These are phyloP conservation scores for Xylariaceae sp. DNA, from an alignment of 2,329 filamentous ascomycete genomes.

Conservation along the genomic window DNA sequence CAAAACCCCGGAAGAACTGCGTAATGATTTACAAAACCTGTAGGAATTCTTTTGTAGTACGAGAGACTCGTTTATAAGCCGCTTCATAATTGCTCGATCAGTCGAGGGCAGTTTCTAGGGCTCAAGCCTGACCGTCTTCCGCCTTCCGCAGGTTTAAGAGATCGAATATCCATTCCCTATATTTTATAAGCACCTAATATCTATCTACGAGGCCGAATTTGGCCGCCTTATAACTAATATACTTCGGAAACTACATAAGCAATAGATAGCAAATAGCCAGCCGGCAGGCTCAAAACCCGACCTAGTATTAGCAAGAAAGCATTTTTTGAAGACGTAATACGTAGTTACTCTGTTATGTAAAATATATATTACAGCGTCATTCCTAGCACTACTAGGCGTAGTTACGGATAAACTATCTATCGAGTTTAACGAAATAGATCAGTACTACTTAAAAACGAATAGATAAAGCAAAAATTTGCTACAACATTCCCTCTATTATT, in stretches of 20 bases:
- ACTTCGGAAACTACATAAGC: not conserved
- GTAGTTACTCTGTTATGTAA: not conserved
- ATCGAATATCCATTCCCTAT: not conserved
- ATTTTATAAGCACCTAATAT: not conserved
- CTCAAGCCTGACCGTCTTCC: not conserved
- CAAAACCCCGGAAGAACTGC: not conserved
- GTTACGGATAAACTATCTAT: not conserved
- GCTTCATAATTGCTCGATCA: not conserved
- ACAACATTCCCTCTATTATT: not conserved
- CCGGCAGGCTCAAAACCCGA: not conserved
- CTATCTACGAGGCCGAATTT: not conserved
- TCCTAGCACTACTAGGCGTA: not conserved
- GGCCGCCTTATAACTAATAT: not conserved
- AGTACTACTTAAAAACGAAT: not conserved
- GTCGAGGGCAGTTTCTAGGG: not conserved
- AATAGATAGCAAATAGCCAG: not conserved
- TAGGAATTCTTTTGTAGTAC: not conserved
- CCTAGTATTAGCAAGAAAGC: not conserved
- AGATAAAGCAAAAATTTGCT: not conserved
- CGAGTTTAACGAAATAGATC: not conserved
- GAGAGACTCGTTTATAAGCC: not conserved
- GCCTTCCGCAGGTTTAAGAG: not conserved
- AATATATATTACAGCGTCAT: not conserved
- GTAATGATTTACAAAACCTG: not conserved
- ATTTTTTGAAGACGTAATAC: not conserved